phyloP scores from a whole-genome alignment of 2,329 filamentous ascomycete species.

The Sordariomycetes sp. region DNA sequence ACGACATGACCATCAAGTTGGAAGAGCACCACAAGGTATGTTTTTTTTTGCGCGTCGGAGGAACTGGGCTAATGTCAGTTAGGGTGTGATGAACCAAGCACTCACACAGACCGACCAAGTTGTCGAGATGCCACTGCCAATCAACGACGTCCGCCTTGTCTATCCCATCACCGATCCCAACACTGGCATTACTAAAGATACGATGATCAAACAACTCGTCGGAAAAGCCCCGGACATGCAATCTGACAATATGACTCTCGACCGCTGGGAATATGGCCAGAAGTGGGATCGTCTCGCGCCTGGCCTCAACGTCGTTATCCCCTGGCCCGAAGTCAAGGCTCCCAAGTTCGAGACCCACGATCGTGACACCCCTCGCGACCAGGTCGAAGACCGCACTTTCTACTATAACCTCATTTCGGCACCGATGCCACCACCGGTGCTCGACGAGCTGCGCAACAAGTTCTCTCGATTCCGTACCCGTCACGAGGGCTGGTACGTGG shows the following conservation, averaged over 20 bases:
- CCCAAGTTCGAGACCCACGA: constrained; percentile 43
- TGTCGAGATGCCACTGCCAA: constrained; percentile 43
- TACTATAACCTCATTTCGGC: constrained; percentile 66
- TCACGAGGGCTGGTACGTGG: constrained; percentile 67
- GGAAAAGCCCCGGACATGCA: constrained; percentile 39
- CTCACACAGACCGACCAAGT: not conserved
- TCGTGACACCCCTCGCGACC: constrained; percentile 65
- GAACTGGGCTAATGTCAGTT: not conserved
- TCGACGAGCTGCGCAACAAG: constrained; percentile 79
- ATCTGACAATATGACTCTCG: constrained; percentile 29
- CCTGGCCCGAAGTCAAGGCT: constrained; percentile 57
- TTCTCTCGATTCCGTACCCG: constrained; percentile 75
- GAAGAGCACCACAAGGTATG: constrained; percentile 56
- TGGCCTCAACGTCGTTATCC: constrained; percentile 63
- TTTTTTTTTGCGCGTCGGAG: constrained; percentile 3
- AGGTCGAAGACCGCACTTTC: constrained; percentile 68
- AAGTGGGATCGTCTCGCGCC: constrained; percentile 53
- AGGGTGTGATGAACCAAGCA: constrained; percentile 1
- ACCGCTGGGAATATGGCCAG: constrained; percentile 29
- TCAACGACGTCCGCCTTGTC: constrained; percentile 72
- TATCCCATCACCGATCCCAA: constrained; percentile 59
- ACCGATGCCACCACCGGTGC: constrained; percentile 69
- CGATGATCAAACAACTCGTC: constrained; percentile 65
- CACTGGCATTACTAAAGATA: constrained; percentile 60
- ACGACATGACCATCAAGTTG: constrained; percentile 50